These are phyloP conservation scores for Scedosporium apiospermum DNA, from an alignment of 2,329 filamentous ascomycete genomes.

Conservation along the genomic window DNA sequence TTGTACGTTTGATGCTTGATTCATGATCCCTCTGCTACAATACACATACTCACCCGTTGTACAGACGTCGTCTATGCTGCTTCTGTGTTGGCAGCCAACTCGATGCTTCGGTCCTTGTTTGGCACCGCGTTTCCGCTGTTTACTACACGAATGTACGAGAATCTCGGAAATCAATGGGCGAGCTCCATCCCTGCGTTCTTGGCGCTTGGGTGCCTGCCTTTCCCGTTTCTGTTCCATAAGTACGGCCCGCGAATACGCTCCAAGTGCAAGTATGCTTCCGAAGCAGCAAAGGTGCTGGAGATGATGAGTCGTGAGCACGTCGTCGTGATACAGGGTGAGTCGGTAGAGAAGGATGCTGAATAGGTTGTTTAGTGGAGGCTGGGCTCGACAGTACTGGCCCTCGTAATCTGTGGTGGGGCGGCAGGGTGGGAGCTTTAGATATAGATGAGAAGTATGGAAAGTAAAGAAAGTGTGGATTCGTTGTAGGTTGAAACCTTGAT, in stretches of 20 bases:
- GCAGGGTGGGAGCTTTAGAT: no score
- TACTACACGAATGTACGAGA: slow-evolving; percentile 62
- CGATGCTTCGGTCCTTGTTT: slow-evolving; percentile 67
- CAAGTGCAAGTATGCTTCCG: no score
- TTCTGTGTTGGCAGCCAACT: slow-evolving; percentile 73
- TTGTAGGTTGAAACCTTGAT: no score
- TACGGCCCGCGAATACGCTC: slow-evolving; percentile 43
- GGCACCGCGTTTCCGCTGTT: slow-evolving; percentile 59
- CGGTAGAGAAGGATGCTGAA: no score
- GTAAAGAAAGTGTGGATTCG: no score
- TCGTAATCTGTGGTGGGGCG: no score
- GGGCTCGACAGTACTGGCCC: no score
- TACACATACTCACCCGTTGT: slow-evolving; percentile 32
- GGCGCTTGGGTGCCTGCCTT: slow-evolving; percentile 52
- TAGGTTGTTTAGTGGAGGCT: no score
- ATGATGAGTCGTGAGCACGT: no score
- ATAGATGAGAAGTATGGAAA: no score
- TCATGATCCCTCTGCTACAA: background rate
- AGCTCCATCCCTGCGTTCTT: slow-evolving; percentile 52
- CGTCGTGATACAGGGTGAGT: no score
- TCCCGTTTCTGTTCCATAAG: slow-evolving; percentile 54
- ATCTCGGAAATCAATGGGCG: slow-evolving; percentile 62
- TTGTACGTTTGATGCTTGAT: slow-evolving; percentile 26
- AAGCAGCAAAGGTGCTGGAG: no score
- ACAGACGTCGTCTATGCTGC: slow-evolving; percentile 69